These are phyloP conservation scores for Penicillium sp. DNA, from an alignment of 2,329 filamentous ascomycete species.

Conservation along the genomic window DNA sequence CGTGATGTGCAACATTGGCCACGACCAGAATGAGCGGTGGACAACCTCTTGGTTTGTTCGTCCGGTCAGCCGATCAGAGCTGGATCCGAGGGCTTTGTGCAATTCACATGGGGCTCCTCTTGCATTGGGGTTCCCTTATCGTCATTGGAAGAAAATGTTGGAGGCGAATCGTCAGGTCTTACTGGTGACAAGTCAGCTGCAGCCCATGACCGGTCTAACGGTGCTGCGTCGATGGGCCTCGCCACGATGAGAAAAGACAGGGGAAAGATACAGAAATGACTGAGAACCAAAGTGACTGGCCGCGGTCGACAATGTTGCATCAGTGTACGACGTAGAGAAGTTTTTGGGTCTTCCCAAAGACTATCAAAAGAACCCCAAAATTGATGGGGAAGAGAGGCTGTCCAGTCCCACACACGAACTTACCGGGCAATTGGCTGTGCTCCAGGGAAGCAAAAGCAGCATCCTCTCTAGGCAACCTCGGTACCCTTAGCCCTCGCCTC, in stretches of 20 bases:
- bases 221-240: not conserved
- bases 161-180: not conserved
- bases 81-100: conserved; percentile 14
- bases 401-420: not conserved
- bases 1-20: conserved; percentile 28
- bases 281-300: conserved; percentile 8
- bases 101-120: conserved; percentile 33
- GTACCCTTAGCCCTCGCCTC: not conserved
- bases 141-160: conserved; percentile 16
- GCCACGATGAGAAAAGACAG: not conserved
- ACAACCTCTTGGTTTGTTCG: conserved; percentile 12
- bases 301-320: conserved; percentile 27
- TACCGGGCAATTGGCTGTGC: conserved; percentile 1
- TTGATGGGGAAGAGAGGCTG: not conserved
- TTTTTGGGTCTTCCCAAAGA: conserved; percentile 13
- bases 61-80: conserved; percentile 29
- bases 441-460: conserved; percentile 15
- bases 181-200: conserved; percentile 8
- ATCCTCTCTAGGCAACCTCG: not conserved
- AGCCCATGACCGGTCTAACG: conserved; percentile 8
- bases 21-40: conserved; percentile 20
- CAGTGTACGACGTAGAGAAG: conserved; percentile 23
- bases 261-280: not conserved
- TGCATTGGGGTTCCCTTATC: conserved; percentile 5
- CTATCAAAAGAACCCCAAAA: not conserved